Evolutionary conservation across 192 early-diverging fungal genomes (phyloP).

Genomic region (Lobosporangium transversale): DNA sequence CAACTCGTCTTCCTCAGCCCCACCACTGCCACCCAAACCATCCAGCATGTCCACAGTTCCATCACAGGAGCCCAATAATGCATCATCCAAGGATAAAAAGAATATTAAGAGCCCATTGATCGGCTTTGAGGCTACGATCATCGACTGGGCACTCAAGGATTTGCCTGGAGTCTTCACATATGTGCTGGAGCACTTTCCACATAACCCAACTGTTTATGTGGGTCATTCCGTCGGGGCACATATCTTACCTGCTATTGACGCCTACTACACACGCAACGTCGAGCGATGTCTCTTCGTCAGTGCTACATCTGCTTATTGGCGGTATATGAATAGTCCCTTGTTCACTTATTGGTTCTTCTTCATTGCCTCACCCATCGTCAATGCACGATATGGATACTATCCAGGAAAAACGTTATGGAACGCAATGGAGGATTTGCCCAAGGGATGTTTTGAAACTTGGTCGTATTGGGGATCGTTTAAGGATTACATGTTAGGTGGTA

Average conservation of each 20-base stretch:
- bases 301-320: slow-evolving; percentile 47
- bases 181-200: slow-evolving; percentile 26
- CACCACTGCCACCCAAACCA: slow-evolving; percentile 24
- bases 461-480: slow-evolving; percentile 33
- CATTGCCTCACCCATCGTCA: slow-evolving; percentile 39
- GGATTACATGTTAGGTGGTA: slow-evolving; percentile 50
- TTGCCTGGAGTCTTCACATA: slow-evolving; percentile 47
- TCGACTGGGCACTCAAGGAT: slow-evolving; percentile 42
- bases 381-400: slow-evolving; percentile 32
- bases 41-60: background rate
- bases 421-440: slow-evolving; percentile 48
- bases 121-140: slow-evolving; percentile 47
- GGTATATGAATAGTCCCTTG: slow-evolving; percentile 40
- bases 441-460: slow-evolving; percentile 45
- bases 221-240: slow-evolving; percentile 48
- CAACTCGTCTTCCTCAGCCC: background rate
- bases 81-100: background rate
- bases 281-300: slow-evolving; percentile 39
- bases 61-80: background rate
- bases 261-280: slow-evolving; percentile 47
- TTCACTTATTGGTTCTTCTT: slow-evolving; percentile 53
- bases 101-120: slow-evolving; percentile 44
- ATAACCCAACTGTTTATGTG: slow-evolving; percentile 35
- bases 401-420: slow-evolving; percentile 47
- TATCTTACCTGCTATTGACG: slow-evolving; percentile 32